Evolutionary conservation across 345 rosid genomes (phyloP).

Genomic region (Viola odorata): DNA sequence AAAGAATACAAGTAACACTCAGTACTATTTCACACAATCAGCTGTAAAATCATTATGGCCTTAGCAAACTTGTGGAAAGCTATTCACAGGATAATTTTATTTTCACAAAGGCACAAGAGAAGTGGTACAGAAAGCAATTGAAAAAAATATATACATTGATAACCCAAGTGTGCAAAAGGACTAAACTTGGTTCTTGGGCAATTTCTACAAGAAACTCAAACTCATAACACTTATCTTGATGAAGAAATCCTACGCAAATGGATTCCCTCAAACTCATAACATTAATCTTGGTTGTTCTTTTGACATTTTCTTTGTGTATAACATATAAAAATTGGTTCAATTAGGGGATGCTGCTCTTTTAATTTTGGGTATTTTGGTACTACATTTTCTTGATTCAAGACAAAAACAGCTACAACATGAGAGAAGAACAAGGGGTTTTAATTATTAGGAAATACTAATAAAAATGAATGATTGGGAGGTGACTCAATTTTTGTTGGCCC

Average conservation of each 20-base stretch:
- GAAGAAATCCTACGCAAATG: slow-evolving; percentile 51
- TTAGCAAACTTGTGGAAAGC: not conserved
- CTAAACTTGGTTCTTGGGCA: slow-evolving; percentile 4
- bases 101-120: slow-evolving; percentile 2
- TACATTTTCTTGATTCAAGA: slow-evolving; percentile 9
- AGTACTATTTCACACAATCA: too few species aligned
- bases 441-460: not conserved
- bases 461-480: slow-evolving; percentile 11
- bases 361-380: slow-evolving; percentile 14
- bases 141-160: not conserved
- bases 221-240: not conserved
- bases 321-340: not conserved
- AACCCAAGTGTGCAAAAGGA: not conserved
- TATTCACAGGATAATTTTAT: slow-evolving; percentile 10
- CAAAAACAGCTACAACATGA: slow-evolving; percentile 10
- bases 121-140: not conserved
- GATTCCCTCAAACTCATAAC: slow-evolving; percentile 56
- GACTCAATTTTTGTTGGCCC: slow-evolving; percentile 1
- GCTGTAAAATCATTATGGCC: not conserved
- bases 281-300: slow-evolving; percentile 5
- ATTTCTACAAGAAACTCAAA: slow-evolving; percentile 7
- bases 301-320: not conserved
- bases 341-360: slow-evolving; percentile 8
- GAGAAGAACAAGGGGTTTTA: not conserved
- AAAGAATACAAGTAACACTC: too few species aligned